Percentiles rank a stretch among this genome's conserved stretches.
These are phyloP conservation scores for Mucor indicus DNA, from an alignment of 371 early-diverging fungal species.

Conservation along the genomic window DNA sequence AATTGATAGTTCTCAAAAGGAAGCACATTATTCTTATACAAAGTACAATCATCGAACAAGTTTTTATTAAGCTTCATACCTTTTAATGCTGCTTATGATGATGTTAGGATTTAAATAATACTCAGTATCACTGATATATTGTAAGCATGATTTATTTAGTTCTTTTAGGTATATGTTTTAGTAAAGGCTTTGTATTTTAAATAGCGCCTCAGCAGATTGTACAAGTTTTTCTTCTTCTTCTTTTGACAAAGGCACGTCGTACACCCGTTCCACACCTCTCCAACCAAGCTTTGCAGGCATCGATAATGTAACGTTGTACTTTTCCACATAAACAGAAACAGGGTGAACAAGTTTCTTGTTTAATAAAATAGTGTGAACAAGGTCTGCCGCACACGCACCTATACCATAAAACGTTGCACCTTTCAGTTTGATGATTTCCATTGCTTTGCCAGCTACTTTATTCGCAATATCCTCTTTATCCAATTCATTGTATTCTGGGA, in stretches of 20 bases:
- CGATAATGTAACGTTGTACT: constrained; percentile 61
- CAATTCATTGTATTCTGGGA: constrained; percentile 62
- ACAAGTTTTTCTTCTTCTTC: constrained; percentile 52
- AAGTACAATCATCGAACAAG: too few relatives aligned
- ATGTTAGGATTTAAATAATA: too few relatives aligned
- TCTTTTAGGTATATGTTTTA: constrained; percentile 2
- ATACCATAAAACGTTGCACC: constrained; percentile 89
- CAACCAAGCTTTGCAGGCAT: constrained; percentile 73
- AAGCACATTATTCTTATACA: too few relatives aligned
- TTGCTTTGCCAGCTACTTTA: constrained; percentile 70
- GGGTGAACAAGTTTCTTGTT: constrained; percentile 68
- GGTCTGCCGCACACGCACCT: constrained; percentile 72
- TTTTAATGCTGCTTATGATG: too few relatives aligned
- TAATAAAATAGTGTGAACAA: constrained; percentile 66
- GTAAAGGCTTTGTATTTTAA: constrained; percentile 22
- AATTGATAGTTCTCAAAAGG: too few relatives aligned
- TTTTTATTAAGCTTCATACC: too few relatives aligned
- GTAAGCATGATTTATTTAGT: too few relatives aligned
- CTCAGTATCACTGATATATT: too few relatives aligned
- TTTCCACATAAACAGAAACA: constrained; percentile 62
- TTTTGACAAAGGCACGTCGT: constrained; percentile 58
- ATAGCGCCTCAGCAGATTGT: constrained; percentile 45
- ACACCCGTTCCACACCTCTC: constrained; percentile 64
- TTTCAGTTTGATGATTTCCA: constrained; percentile 81
- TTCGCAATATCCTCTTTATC: constrained; percentile 55